Percentiles rank a stretch among this genome's conserved stretches.
These are phyloP conservation scores for Neurospora sp. DNA, from an alignment of 495 filamentous ascomycete genomes.

Conservation along the genomic window DNA sequence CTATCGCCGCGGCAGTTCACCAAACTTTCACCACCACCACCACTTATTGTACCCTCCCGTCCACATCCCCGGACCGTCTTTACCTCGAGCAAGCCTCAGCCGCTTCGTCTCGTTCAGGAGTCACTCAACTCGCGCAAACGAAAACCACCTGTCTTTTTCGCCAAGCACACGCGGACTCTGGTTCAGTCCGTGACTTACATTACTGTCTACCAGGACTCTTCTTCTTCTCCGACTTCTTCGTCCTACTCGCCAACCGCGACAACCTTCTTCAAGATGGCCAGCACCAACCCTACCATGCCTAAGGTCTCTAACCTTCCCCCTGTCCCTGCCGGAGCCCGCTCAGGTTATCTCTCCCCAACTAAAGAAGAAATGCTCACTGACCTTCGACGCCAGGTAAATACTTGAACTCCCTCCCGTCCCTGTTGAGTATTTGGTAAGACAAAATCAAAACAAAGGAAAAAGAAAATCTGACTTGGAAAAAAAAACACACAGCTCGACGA, in stretches of 20 bases:
- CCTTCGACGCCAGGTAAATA: slow-evolving; percentile 18
- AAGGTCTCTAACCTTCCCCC: slow-evolving; percentile 14
- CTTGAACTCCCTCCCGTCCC: not conserved
- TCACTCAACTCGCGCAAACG: slow-evolving; percentile 8
- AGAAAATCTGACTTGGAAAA: not conserved
- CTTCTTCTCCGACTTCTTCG: slow-evolving; percentile 1
- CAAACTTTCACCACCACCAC: not conserved
- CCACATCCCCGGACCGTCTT: slow-evolving; percentile 9
- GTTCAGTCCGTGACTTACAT: slow-evolving; percentile 25
- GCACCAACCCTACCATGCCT: slow-evolving; percentile 20
- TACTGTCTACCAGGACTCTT: slow-evolving; percentile 41
- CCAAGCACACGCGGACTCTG: slow-evolving; percentile 13
- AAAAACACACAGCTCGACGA: slow-evolving; percentile 16
- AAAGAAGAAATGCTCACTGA: slow-evolving; percentile 19
- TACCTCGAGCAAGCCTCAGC: slow-evolving; percentile 12
- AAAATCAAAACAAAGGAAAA: not conserved
- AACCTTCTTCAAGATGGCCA: slow-evolving; percentile 9
- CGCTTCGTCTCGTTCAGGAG: slow-evolving; percentile 19
- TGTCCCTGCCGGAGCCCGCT: slow-evolving; percentile 6
- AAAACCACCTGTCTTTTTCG: slow-evolving; percentile 18
- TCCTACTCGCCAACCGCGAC: not conserved
- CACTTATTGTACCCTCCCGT: not conserved
- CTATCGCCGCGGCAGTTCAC: not conserved
- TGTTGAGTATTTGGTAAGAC: not conserved
- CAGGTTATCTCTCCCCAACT: not conserved